These are phyloP conservation scores for Antrodiella citrinella DNA, from an alignment of 768 basidiomycete species.

Conservation along the genomic window DNA sequence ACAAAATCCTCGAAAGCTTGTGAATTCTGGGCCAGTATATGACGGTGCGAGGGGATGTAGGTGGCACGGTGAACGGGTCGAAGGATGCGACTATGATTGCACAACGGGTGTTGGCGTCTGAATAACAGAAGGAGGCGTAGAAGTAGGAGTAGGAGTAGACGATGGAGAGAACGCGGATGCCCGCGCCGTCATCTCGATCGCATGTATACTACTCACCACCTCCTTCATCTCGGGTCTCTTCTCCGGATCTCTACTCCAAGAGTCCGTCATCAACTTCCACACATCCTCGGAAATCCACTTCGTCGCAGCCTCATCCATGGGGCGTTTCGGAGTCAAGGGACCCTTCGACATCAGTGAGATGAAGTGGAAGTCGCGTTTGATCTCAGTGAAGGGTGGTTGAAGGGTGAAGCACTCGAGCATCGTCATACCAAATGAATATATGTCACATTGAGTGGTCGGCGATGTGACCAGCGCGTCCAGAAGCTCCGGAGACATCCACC, in stretches of 20 bases:
- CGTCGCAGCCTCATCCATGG: slow-evolving; percentile 24
- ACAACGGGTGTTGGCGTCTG: no score
- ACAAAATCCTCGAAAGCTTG: no score
- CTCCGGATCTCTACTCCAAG: slow-evolving; percentile 35
- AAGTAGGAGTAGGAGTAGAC: no score
- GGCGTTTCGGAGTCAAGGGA: slow-evolving; percentile 34
- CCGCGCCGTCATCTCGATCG: no score
- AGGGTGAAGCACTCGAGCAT: slow-evolving; percentile 50
- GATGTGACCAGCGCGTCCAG: slow-evolving; percentile 30
- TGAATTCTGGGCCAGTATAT: no score
- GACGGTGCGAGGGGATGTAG: no score
- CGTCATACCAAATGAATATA: slow-evolving; percentile 55
- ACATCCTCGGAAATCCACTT: slow-evolving; percentile 38
- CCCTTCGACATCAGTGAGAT: slow-evolving; percentile 34
- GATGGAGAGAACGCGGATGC: no score
- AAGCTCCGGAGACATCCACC: slow-evolving; percentile 58
- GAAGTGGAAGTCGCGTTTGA: slow-evolving; percentile 41
- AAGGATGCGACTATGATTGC: no score
- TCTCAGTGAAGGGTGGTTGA: slow-evolving; percentile 42
- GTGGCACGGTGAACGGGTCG: no score
- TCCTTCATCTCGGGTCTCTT: slow-evolving; percentile 34
- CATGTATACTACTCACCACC: slow-evolving; percentile 22
- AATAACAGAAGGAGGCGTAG: no score
- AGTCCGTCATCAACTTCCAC: slow-evolving; percentile 38
- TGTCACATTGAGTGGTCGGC: slow-evolving; percentile 41